Evolutionary conservation across 345 rosid genomes (phyloP).

Genomic region (Physaria fendleri): DNA sequence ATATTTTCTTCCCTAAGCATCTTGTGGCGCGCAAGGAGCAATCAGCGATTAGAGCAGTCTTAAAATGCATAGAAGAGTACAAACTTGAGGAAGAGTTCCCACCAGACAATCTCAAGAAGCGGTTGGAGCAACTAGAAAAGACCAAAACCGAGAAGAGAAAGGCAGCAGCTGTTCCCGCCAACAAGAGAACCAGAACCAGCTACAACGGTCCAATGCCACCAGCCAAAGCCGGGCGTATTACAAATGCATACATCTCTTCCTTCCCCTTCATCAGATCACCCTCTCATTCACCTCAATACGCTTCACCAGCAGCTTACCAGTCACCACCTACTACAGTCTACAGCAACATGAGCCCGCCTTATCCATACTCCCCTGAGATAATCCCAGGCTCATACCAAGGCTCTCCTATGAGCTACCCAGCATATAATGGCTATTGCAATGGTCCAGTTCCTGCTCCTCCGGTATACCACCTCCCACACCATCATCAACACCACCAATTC

Average conservation of each 20-base stretch:
- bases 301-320: slow-evolving; percentile 50
- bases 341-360: slow-evolving; percentile 33
- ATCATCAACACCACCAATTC: slow-evolving; percentile 29
- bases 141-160: slow-evolving; percentile 84
- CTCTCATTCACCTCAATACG: slow-evolving; percentile 75
- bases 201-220: slow-evolving; percentile 98
- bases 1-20: slow-evolving; percentile 37
- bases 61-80: slow-evolving; percentile 98
- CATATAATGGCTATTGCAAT: slow-evolving; percentile 30
- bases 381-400: slow-evolving; percentile 29
- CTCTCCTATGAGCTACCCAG: slow-evolving; percentile 28
- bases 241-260: slow-evolving; percentile 91
- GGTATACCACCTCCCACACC: slow-evolving; percentile 31
- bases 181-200: slow-evolving; percentile 85
- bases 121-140: slow-evolving; percentile 97
- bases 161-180: slow-evolving; percentile 77
- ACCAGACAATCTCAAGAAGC: slow-evolving; percentile 92
- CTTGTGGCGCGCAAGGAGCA: slow-evolving; percentile 89
- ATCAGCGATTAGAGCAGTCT: slow-evolving; percentile 81
- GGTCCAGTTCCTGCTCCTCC: slow-evolving; percentile 28
- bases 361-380: slow-evolving; percentile 29
- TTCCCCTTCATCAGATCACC: slow-evolving; percentile 85
- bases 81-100: slow-evolving; percentile 77
- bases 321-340: slow-evolving; percentile 45
- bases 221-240: slow-evolving; percentile 93